Conservation (phyloP, 352 stramenopile genomes). For the Phytophthora sansomeana region DNA sequence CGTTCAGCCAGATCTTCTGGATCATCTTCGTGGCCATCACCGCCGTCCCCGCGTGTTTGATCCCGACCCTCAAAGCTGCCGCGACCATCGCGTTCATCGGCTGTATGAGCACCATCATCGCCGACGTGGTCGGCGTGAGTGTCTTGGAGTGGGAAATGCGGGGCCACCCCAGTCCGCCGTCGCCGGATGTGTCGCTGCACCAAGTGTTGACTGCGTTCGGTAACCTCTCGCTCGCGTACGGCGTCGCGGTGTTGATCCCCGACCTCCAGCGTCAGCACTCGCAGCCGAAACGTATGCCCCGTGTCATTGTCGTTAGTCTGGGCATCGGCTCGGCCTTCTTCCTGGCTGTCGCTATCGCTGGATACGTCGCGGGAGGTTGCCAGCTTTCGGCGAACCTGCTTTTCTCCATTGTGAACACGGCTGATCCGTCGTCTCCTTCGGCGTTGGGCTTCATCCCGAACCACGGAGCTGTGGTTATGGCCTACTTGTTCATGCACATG, state of each 20-base stretch:
- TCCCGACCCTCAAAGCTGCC: constrained; percentile 40
- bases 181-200: constrained; percentile 41
- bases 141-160: constrained; percentile 43
- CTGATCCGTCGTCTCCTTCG: constrained; percentile 28
- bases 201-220: constrained; percentile 44
- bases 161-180: constrained; percentile 32
- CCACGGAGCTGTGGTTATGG: constrained; percentile 40
- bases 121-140: constrained; percentile 39
- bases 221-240: constrained; percentile 49
- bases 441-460: constrained; percentile 35
- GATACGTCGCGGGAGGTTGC: constrained; percentile 49
- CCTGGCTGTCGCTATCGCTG: constrained; percentile 46
- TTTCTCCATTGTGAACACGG: constrained; percentile 44
- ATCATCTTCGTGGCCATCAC: constrained; percentile 51
- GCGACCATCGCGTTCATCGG: constrained; percentile 37
- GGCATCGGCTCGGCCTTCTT: constrained; percentile 52
- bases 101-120: constrained; percentile 43
- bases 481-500: constrained; percentile 50
- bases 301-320: constrained; percentile 52
- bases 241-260: constrained; percentile 41
- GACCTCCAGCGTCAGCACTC: constrained; percentile 53
- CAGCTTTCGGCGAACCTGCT: constrained; percentile 50
- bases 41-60: constrained; percentile 39
- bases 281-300: constrained; percentile 54
- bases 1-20: constrained; percentile 54